These are phyloP conservation scores for Prunus mira DNA, from an alignment of 306 rosid species.

Conservation along the genomic window DNA sequence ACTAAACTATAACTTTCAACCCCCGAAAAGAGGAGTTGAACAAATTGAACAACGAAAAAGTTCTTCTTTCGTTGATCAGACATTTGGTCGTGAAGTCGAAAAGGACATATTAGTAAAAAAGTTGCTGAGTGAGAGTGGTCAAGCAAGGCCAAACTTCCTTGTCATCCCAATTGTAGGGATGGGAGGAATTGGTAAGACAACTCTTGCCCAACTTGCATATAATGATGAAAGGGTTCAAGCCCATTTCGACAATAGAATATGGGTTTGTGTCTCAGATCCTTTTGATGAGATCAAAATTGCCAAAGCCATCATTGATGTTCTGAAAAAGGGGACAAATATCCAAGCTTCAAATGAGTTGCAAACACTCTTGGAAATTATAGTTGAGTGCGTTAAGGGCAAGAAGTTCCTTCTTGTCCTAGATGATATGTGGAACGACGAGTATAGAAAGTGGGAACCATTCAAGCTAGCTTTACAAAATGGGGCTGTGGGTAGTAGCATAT, in stretches of 20 bases:
- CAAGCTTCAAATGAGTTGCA: not conserved
- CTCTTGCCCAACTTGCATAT: slow-evolving; percentile 18
- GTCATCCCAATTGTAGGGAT: slow-evolving; percentile 27
- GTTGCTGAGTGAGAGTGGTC: slow-evolving; percentile 1
- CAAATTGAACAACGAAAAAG: not conserved
- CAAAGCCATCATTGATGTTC: not conserved
- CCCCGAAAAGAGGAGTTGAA: not conserved
- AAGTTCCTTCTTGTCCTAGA: not conserved
- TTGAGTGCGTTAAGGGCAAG: not conserved
- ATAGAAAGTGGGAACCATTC: not conserved
- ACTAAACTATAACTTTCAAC: not conserved
- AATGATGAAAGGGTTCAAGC: slow-evolving; percentile 4
- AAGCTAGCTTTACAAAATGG: not conserved
- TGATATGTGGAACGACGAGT: slow-evolving; percentile 11
- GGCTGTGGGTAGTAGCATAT: slow-evolving; percentile 4
- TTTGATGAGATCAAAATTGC: slow-evolving; percentile 18
- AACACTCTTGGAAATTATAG: not conserved
- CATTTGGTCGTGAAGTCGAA: slow-evolving; percentile 6
- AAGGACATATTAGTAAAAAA: not conserved
- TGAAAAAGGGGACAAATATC: not conserved
- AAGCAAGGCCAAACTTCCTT: not conserved
- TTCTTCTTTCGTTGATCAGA: slow-evolving; percentile 6
- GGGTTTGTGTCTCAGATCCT: slow-evolving; percentile 28
- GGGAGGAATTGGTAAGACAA: slow-evolving; percentile 22
- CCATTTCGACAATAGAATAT: not conserved